Conservation (phyloP, 2,329 filamentous ascomycete species). For the Cordyceps javanica region DNA sequence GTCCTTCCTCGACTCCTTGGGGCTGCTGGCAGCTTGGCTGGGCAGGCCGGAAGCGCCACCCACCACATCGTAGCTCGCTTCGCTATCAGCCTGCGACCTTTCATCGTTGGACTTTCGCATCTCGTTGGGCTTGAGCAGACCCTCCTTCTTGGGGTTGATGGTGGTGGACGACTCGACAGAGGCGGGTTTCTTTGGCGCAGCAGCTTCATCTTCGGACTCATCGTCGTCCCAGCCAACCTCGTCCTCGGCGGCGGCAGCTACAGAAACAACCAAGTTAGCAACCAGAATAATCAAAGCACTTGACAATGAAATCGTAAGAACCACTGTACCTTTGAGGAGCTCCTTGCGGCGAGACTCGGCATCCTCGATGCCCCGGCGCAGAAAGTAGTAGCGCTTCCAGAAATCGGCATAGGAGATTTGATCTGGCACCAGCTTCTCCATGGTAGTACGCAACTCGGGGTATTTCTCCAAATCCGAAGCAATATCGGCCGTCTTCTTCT, state of each 20-base stretch:
- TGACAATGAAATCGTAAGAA: neutral
- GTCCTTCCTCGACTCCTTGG: slow-evolving; percentile 48
- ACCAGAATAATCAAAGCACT: neutral
- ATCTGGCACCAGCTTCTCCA: slow-evolving; percentile 96
- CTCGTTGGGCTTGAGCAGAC: slow-evolving; percentile 54
- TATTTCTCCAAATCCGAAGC: slow-evolving; percentile 78
- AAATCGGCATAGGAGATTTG: slow-evolving; percentile 83
- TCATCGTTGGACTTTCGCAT: slow-evolving; percentile 76
- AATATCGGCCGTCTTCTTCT: slow-evolving; percentile 79
- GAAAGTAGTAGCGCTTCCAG: slow-evolving; percentile 94
- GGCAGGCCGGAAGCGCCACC: slow-evolving; percentile 68
- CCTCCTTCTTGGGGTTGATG: slow-evolving; percentile 46
- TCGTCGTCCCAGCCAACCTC: slow-evolving; percentile 70
- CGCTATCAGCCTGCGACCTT: slow-evolving; percentile 86
- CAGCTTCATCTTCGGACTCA: slow-evolving; percentile 45
- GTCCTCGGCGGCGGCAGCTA: slow-evolving; percentile 64
- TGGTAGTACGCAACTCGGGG: slow-evolving; percentile 74
- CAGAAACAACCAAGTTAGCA: slow-evolving; percentile 15
- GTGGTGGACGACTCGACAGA: slow-evolving; percentile 55
- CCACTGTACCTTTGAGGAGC: slow-evolving; percentile 72
- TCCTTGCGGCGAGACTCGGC: slow-evolving; percentile 86
- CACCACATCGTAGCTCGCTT: slow-evolving; percentile 93
- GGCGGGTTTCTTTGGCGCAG: slow-evolving; percentile 32
- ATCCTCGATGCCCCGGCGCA: slow-evolving; percentile 86
- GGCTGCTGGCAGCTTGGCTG: slow-evolving; percentile 69